Conservation (phyloP, 2,329 filamentous ascomycete genomes). For the Endothia cerciana region DNA sequence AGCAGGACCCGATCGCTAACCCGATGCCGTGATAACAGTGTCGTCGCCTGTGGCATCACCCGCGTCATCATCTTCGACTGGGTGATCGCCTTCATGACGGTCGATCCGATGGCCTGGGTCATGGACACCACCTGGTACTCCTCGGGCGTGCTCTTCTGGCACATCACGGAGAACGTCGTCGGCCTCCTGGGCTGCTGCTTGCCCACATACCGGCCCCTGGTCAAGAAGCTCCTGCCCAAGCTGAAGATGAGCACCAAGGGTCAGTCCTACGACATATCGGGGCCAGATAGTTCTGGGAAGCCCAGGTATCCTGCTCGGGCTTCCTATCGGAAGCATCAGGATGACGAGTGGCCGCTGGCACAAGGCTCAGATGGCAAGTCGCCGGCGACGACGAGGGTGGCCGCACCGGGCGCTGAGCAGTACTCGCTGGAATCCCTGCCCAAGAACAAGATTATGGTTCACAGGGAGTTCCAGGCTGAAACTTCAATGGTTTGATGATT, state of each 20-base stretch:
- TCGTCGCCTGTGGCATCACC: constrained; percentile 8
- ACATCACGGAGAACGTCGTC: constrained; percentile 25
- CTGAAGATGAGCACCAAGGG: constrained; percentile 4
- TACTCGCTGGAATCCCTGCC: background rate
- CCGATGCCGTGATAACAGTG: background rate
- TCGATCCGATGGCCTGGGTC: constrained; percentile 6
- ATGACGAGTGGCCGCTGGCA: constrained; percentile 10
- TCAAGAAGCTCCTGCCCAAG: constrained; percentile 4
- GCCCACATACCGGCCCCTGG: constrained; percentile 13
- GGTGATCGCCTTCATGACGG: background rate
- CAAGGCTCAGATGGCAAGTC: background rate
- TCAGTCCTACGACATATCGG: background rate
- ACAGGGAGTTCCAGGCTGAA: constrained; percentile 5
- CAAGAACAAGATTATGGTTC: background rate
- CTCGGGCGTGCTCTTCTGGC: constrained; percentile 10
- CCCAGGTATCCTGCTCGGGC: background rate
- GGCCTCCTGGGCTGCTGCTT: constrained; percentile 30
- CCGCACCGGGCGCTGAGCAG: background rate
- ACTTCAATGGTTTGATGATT: constrained; percentile 2
- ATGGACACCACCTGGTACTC: constrained; percentile 14
- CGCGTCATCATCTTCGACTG: constrained; percentile 10
- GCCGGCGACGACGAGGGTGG: background rate
- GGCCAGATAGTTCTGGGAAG: background rate
- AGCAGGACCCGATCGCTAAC: background rate
- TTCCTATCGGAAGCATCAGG: constrained; percentile 3